A percentile compares a stretch with the other conserved stretches of the same genome.
Evolutionary conservation across 1,284 basidiomycete species (phyloP).

Genomic region (Ceratobasidium sp.): DNA sequence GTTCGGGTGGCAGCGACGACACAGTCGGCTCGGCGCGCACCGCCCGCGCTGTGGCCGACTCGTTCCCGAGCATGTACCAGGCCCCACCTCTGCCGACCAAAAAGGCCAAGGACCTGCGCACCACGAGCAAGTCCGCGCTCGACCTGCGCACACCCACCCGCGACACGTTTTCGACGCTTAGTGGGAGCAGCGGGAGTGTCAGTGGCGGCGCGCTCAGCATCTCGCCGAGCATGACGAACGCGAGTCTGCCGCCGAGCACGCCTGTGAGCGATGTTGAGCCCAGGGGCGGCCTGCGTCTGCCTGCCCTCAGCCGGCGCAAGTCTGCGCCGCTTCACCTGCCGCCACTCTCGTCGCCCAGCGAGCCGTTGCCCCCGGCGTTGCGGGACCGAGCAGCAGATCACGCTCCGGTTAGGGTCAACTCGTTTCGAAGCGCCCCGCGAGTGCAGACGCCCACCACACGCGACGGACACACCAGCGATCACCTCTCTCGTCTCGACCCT

Average conservation of each 20-base stretch:
- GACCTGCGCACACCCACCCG: conserved; percentile 40
- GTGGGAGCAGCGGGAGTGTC: conserved; percentile 31
- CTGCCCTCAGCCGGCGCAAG: conserved; percentile 3
- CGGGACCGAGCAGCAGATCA: conserved; percentile 15
- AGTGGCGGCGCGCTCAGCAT: conserved; percentile 2
- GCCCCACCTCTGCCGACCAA: background rate
- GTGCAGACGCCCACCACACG: conserved; percentile 28
- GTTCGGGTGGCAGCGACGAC: conserved; percentile 25
- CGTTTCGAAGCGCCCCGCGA: conserved; percentile 27
- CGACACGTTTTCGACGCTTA: conserved; percentile 33
- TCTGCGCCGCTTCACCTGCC: conserved; percentile 28
- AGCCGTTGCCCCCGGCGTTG: background rate
- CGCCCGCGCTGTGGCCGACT: background rate
- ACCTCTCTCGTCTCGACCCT: conserved; percentile 6
- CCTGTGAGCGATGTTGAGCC: background rate
- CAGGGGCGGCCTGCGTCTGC: background rate
- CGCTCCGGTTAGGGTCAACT: conserved; percentile 18
- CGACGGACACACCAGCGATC: conserved; percentile 22
- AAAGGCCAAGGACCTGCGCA: conserved; percentile 7
- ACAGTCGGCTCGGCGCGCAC: conserved; percentile 21
- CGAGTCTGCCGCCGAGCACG: conserved; percentile 8
- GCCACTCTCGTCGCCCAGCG: background rate
- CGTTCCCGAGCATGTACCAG: conserved; percentile 18
- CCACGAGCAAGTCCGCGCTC: conserved; percentile 32
- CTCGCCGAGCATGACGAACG: background rate